Conservation (phyloP, 192 early-diverging fungal species). For the Entomortierella lignicola region DNA sequence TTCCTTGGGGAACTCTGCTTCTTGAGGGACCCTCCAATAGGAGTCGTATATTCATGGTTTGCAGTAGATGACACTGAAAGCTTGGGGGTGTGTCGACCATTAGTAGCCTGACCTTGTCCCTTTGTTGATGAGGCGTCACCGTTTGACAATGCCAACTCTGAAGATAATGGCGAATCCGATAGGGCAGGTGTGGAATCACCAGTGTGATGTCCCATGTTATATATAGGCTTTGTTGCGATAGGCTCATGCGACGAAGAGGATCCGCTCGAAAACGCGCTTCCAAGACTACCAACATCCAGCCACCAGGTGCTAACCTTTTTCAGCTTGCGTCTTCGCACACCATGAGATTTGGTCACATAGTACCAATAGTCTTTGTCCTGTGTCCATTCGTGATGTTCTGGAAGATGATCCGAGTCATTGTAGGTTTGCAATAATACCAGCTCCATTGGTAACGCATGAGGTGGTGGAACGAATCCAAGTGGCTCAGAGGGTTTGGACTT, state of each 20-base stretch:
- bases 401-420: slow-evolving; percentile 51
- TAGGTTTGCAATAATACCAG: slow-evolving; percentile 48
- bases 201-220: slow-evolving; percentile 38
- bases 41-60: slow-evolving; percentile 5
- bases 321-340: slow-evolving; percentile 44
- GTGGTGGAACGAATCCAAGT: slow-evolving; percentile 30
- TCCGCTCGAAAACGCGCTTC: slow-evolving; percentile 19
- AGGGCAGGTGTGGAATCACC: slow-evolving; percentile 11
- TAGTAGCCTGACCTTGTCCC: not conserved
- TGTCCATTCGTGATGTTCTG: slow-evolving; percentile 52
- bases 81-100: slow-evolving; percentile 16
- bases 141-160: slow-evolving; percentile 24
- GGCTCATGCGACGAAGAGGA: slow-evolving; percentile 26
- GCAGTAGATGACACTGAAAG: slow-evolving; percentile 5
- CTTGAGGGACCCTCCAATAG: slow-evolving; percentile 9
- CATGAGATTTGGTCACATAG: slow-evolving; percentile 51
- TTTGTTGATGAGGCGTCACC: not conserved
- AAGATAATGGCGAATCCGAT: slow-evolving; percentile 28
- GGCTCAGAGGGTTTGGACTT: not conserved
- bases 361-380: slow-evolving; percentile 51
- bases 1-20: slow-evolving; percentile 43
- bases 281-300: slow-evolving; percentile 43
- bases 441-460: slow-evolving; percentile 48
- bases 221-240: slow-evolving; percentile 44
- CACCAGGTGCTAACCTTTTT: slow-evolving; percentile 55